phyloP scores from a whole-genome alignment of 1,284 basidiomycete species.

The Exobasidium cylindrosporum region DNA sequence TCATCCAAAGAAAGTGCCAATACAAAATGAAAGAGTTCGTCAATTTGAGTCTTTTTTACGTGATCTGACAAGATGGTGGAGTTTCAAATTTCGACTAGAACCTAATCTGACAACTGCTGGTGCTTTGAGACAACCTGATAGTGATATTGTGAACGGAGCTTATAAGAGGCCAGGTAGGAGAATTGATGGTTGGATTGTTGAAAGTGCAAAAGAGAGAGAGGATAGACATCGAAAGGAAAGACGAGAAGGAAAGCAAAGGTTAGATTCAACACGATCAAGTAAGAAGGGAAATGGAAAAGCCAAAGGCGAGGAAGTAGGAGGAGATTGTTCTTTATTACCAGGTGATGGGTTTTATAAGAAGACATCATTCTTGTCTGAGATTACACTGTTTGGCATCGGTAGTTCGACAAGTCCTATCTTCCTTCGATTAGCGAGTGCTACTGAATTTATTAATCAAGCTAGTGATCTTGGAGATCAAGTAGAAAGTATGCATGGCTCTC shows the following conservation, averaged over 20 bases:
- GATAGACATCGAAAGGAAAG: constrained; percentile 34
- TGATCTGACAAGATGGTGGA: constrained; percentile 51
- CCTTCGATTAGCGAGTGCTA: constrained; percentile 59
- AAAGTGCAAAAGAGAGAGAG: constrained; percentile 39
- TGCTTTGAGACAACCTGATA: constrained; percentile 46
- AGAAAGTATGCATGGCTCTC: constrained; percentile 72
- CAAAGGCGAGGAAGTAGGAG: constrained; percentile 17
- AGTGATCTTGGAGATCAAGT: constrained; percentile 88
- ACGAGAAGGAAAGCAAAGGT: constrained; percentile 10
- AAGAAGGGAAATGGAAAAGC: not conserved
- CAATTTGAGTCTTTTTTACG: constrained; percentile 51
- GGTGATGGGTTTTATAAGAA: not conserved
- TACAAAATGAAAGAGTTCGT: constrained; percentile 50
- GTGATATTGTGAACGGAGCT: constrained; percentile 39
- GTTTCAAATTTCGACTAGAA: constrained; percentile 36
- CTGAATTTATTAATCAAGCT: constrained; percentile 66
- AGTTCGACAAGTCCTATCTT: constrained; percentile 36
- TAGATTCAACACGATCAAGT: not conserved
- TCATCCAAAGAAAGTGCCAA: constrained; percentile 44
- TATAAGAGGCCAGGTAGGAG: constrained; percentile 30
- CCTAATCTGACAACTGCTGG: constrained; percentile 35
- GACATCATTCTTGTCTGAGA: constrained; percentile 53
- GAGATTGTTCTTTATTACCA: not conserved
- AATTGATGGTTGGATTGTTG: constrained; percentile 51
- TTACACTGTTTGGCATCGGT: constrained; percentile 54